Conservation (phyloP, 495 filamentous ascomycete species). For the Haplographium delicatum region DNA sequence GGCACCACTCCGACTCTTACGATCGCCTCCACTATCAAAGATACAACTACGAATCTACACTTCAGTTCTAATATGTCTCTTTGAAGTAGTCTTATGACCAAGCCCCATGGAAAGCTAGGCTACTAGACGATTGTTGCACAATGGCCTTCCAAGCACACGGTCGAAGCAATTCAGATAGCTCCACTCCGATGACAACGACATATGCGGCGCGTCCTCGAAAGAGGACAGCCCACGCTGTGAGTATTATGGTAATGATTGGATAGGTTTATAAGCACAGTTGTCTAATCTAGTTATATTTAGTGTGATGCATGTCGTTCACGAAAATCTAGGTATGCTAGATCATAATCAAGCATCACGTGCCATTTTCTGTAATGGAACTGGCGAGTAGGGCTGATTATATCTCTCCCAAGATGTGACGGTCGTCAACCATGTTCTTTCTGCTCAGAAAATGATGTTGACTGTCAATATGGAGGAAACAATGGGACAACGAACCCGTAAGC, state of each 20-base stretch:
- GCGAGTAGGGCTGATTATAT: neutral
- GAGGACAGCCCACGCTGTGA: constrained; percentile 17
- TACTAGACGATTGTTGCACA: neutral
- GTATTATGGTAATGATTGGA: too few species aligned
- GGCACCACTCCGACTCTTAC: too few species aligned
- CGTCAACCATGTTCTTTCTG: constrained; percentile 30
- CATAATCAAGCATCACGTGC: neutral
- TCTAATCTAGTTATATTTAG: neutral
- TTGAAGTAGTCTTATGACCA: neutral
- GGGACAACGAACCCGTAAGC: constrained; percentile 6
- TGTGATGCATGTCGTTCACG: constrained; percentile 16
- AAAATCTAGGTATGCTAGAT: constrained; percentile 9
- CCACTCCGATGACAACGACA: constrained; percentile 3
- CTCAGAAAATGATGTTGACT: constrained; percentile 25
- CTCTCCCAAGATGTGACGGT: constrained; percentile 29
- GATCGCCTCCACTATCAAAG: too few species aligned
- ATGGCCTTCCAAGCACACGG: constrained; percentile 3
- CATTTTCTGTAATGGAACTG: too few species aligned
- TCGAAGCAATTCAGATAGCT: constrained; percentile 18
- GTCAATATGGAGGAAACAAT: constrained; percentile 30
- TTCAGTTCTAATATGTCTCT: too few species aligned
- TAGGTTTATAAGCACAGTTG: too few species aligned
- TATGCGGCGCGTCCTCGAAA: constrained; percentile 12
- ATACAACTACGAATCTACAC: too few species aligned
- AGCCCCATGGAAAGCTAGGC: neutral